Evolutionary conservation across 345 rosid genomes (phyloP).

Genomic region (Pseudoturritis turrita): DNA sequence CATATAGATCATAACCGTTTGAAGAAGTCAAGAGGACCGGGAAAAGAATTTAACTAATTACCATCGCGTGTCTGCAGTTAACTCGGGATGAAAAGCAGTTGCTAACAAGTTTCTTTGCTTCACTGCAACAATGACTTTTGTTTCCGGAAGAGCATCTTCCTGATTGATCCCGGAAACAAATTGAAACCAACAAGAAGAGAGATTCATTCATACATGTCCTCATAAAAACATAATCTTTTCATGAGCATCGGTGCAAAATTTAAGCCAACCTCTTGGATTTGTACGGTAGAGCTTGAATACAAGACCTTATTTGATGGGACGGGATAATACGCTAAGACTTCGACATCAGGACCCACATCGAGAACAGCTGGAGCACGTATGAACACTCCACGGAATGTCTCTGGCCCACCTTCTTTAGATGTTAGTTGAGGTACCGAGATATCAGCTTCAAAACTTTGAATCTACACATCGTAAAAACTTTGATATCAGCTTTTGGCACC

Average conservation of each 20-base stretch:
- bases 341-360: constrained; percentile 76
- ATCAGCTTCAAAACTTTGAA: constrained; percentile 96
- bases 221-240: background rate
- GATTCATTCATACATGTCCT: background rate
- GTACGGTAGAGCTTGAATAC: constrained; percentile 70
- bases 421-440: constrained; percentile 66
- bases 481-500: background rate
- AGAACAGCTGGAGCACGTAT: constrained; percentile 96
- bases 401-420: constrained; percentile 81
- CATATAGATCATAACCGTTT: background rate
- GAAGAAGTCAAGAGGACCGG: background rate
- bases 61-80: constrained; percentile 94
- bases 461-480: constrained; percentile 29
- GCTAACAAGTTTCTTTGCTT: constrained; percentile 80
- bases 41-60: constrained; percentile 10
- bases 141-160: constrained; percentile 65
- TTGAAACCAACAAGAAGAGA: background rate
- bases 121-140: constrained; percentile 76
- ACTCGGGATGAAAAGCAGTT: constrained; percentile 96
- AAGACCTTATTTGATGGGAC: constrained; percentile 58
- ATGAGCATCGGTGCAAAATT: background rate
- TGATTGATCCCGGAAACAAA: constrained; percentile 13
- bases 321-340: constrained; percentile 79
- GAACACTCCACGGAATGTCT: constrained; percentile 81
- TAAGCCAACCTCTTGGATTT: constrained; percentile 69